Percentiles rank a stretch among this genome's conserved stretches.
Evolutionary conservation across 1,139 yeast genomes (phyloP).

Genomic region (Meyerozyma elateridarum): DNA sequence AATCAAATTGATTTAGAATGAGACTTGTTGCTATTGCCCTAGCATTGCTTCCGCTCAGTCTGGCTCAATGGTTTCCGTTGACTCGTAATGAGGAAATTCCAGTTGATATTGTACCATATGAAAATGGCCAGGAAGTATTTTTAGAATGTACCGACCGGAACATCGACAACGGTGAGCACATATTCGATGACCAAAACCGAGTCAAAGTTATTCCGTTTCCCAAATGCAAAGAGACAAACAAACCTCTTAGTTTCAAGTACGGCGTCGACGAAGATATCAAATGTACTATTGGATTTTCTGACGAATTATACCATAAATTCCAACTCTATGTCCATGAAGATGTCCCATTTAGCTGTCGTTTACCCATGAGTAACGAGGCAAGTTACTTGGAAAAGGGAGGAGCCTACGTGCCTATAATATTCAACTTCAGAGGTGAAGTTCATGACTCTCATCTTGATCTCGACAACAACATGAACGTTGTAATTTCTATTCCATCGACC

Average conservation of each 20-base stretch:
- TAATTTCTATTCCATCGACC: constrained; percentile 41
- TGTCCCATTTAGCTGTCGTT: constrained; percentile 66
- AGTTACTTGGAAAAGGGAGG: constrained; percentile 44
- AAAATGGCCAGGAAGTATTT: constrained; percentile 40
- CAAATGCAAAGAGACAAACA: constrained; percentile 58
- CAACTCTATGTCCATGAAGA: constrained; percentile 76
- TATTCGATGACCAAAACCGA: constrained; percentile 54
- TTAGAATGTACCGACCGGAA: constrained; percentile 63
- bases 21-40: background rate
- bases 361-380: constrained; percentile 46
- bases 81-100: constrained; percentile 38
- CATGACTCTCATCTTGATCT: constrained; percentile 68
- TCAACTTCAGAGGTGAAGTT: constrained; percentile 64
- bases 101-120: constrained; percentile 30
- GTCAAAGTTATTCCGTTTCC: constrained; percentile 60
- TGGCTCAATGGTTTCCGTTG: constrained; percentile 33
- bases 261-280: constrained; percentile 50
- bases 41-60: background rate
- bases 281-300: constrained; percentile 63
- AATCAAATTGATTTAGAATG: background rate
- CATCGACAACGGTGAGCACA: constrained; percentile 74
- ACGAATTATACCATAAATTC: constrained; percentile 65
- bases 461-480: constrained; percentile 54
- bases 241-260: constrained; percentile 51
- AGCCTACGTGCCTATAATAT: constrained; percentile 55